These are phyloP conservation scores for Aquilaria sinensis DNA, from an alignment of 345 rosid genomes.

Conservation along the genomic window DNA sequence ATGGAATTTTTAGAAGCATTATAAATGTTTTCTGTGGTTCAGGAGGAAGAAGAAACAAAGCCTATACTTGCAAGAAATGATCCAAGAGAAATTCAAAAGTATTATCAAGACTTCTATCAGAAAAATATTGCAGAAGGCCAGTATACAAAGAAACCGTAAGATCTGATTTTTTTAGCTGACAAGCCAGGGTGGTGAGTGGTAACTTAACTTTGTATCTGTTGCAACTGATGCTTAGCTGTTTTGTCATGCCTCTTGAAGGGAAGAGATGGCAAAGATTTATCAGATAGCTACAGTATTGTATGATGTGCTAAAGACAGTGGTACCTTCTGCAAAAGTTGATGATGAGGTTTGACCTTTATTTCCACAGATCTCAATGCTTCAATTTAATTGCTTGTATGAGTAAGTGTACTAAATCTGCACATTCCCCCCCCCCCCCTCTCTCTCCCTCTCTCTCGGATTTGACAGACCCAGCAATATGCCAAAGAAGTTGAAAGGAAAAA, in stretches of 20 bases:
- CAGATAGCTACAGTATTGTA: slow-evolving; percentile 85
- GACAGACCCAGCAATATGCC: slow-evolving; percentile 56
- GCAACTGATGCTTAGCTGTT: slow-evolving; percentile 9
- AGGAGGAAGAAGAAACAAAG: slow-evolving; percentile 57
- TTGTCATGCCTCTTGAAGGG: slow-evolving; percentile 45
- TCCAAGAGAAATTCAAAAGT: slow-evolving; percentile 62
- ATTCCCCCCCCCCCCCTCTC: background rate
- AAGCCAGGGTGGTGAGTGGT: background rate
- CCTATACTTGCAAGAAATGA: slow-evolving; percentile 41
- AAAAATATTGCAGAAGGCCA: slow-evolving; percentile 50
- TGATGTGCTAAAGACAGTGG: slow-evolving; percentile 70
- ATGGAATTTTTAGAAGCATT: background rate
- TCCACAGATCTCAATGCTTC: slow-evolving; percentile 10
- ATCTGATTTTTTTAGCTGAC: slow-evolving; percentile 7
- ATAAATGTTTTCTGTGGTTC: slow-evolving; percentile 16
- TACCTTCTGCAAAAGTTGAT: slow-evolving; percentile 40
- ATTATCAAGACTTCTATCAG: slow-evolving; percentile 60
- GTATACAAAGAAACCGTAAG: slow-evolving; percentile 73
- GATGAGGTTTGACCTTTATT: slow-evolving; percentile 39
- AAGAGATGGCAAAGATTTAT: slow-evolving; percentile 84
- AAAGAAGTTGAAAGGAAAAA: slow-evolving; percentile 54
- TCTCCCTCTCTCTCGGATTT: slow-evolving; percentile 14
- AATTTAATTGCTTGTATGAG: slow-evolving; percentile 6
- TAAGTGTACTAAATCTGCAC: slow-evolving; percentile 13
- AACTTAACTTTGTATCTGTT: slow-evolving; percentile 14